These are phyloP conservation scores for Mucor circinelloides DNA, from an alignment of 371 early-diverging fungal species.

Conservation along the genomic window DNA sequence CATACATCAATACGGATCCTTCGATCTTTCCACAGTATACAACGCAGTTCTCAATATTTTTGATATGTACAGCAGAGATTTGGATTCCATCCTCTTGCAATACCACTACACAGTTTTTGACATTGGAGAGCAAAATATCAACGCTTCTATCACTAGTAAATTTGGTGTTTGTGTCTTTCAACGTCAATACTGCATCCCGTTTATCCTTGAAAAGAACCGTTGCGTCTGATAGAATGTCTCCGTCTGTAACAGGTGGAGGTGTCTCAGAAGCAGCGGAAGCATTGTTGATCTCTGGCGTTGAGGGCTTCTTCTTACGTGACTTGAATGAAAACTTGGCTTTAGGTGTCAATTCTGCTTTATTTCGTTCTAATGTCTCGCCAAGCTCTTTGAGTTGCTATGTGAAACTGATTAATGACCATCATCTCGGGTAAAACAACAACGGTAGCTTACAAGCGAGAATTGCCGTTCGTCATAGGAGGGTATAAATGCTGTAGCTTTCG, in stretches of 20 bases:
- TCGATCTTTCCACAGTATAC: conserved; percentile 65
- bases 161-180: neutral
- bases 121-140: conserved; percentile 58
- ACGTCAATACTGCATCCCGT: neutral
- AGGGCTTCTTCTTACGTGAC: conserved; percentile 42
- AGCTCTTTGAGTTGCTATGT: conserved; percentile 58
- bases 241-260: neutral
- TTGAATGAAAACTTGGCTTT: conserved; percentile 69
- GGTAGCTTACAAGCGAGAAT: conserved; percentile 41
- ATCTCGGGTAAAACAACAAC: neutral
- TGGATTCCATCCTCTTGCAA: conserved; percentile 30
- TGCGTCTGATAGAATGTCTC: conserved; percentile 19
- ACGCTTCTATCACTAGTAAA: conserved; percentile 12
- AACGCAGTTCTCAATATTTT: conserved; percentile 60
- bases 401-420: neutral
- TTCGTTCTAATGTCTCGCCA: conserved; percentile 31
- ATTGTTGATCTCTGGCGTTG: conserved; percentile 4
- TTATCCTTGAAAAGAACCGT: conserved; percentile 31
- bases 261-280: conserved; percentile 4
- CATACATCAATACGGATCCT: conserved; percentile 73
- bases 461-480: conserved; percentile 65
- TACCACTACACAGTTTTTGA: conserved; percentile 59
- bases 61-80: conserved; percentile 70
- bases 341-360: conserved; percentile 45
- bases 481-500: conserved; percentile 55